These are phyloP conservation scores for Fraxinus angustifolia DNA, from an alignment of 305 asterid genomes.

Conservation along the genomic window DNA sequence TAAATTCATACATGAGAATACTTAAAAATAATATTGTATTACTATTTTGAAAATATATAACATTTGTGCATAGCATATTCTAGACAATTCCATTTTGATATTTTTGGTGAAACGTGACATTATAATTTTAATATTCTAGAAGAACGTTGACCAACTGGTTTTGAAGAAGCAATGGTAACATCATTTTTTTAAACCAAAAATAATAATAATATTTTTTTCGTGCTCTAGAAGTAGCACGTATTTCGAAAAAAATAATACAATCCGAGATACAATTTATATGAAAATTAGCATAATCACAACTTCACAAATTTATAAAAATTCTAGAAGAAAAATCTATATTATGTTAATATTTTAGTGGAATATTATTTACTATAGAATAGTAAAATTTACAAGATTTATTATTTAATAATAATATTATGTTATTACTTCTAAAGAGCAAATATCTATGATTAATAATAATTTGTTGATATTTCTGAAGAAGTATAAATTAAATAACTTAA, in stretches of 20 bases:
- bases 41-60: no score
- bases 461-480: no score
- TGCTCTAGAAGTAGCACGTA: background rate
- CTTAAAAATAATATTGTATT: no score
- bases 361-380: no score
- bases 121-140: no score
- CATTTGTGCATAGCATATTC: background rate
- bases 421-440: background rate
- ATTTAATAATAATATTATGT: background rate
- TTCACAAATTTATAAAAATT: no score
- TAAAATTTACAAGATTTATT: no score
- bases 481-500: background rate
- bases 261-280: background rate
- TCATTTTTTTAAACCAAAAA: background rate
- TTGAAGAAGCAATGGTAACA: background rate
- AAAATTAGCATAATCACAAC: no score
- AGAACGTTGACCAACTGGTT: background rate
- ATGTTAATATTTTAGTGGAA: background rate
- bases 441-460: background rate
- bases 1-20: no score
- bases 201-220: no score
- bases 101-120: background rate
- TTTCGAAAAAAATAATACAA: background rate
- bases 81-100: background rate
- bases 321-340: background rate